These are phyloP conservation scores for Suhomyces maxii DNA, from an alignment of 1,139 yeast species.

Conservation along the genomic window DNA sequence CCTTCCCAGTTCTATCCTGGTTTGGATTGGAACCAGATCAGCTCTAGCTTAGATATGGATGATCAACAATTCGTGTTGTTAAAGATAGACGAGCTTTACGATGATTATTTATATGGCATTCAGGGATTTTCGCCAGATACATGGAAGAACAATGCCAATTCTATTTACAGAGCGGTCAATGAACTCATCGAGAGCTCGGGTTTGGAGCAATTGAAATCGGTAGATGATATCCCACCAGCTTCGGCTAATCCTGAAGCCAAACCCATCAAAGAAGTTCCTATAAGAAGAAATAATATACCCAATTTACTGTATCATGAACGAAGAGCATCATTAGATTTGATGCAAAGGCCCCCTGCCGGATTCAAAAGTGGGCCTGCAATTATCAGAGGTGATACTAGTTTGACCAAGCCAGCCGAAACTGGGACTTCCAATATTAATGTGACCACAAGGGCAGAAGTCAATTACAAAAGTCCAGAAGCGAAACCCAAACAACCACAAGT, in stretches of 20 bases:
- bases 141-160: constrained; percentile 3
- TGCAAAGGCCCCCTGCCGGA: constrained; percentile 12
- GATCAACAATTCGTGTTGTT: constrained; percentile 20
- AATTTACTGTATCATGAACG: constrained; percentile 17
- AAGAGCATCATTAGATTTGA: constrained; percentile 34
- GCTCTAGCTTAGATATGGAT: constrained; percentile 14
- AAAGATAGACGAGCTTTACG: constrained; percentile 26
- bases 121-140: constrained; percentile 4
- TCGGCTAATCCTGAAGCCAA: neutral
- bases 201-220: neutral
- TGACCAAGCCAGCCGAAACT: constrained; percentile 34
- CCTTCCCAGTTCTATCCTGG: constrained; percentile 18
- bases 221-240: neutral
- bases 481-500: constrained; percentile 7
- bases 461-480: constrained; percentile 1
- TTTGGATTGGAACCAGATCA: constrained; percentile 21
- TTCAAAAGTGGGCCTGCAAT: constrained; percentile 6
- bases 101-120: constrained; percentile 13
- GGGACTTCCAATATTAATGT: constrained; percentile 38
- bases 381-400: constrained; percentile 16
- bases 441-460: constrained; percentile 29
- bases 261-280: neutral
- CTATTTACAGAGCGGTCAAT: neutral
- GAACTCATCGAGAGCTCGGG: constrained; percentile 1
- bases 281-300: neutral